A percentile compares a stretch with the other conserved stretches of the same genome.
These are phyloP conservation scores for Diaporthe ampelina DNA, from an alignment of 2,329 filamentous ascomycete genomes.

Conservation along the genomic window DNA sequence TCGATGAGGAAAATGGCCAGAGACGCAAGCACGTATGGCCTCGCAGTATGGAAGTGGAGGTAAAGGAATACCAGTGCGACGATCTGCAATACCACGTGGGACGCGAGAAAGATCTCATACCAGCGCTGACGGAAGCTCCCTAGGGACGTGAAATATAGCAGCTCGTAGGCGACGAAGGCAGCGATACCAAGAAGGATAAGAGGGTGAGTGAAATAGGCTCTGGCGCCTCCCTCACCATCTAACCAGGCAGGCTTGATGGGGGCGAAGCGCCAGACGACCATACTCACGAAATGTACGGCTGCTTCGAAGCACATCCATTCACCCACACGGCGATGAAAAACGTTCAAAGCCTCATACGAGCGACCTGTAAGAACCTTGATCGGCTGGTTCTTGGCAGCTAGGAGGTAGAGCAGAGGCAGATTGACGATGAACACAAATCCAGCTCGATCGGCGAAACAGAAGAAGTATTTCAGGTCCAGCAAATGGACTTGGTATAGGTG, in stretches of 20 bases:
- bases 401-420: constrained; percentile 69
- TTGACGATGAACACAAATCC: constrained; percentile 66
- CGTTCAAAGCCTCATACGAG: constrained; percentile 76
- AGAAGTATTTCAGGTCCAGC: constrained; percentile 62
- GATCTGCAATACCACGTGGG: constrained; percentile 70
- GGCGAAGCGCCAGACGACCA: constrained; percentile 68
- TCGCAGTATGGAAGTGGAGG: constrained; percentile 68
- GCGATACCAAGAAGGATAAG: constrained; percentile 67
- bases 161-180: constrained; percentile 70
- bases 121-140: constrained; percentile 70
- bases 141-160: constrained; percentile 73
- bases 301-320: constrained; percentile 73
- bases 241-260: constrained; percentile 63
- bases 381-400: constrained; percentile 77
- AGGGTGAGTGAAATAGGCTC: constrained; percentile 64
- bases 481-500: constrained; percentile 64
- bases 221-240: constrained; percentile 51
- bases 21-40: constrained; percentile 66
- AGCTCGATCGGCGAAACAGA: constrained; percentile 70
- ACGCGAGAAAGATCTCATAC: constrained; percentile 74
- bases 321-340: constrained; percentile 74
- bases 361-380: constrained; percentile 71
- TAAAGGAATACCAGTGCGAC: constrained; percentile 69
- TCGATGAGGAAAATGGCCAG: constrained; percentile 71
- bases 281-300: constrained; percentile 66